Evolutionary conservation across 225 moss, liverwort and hornwort genomes (phyloP).

Genomic region (Marchantia paleacea): DNA sequence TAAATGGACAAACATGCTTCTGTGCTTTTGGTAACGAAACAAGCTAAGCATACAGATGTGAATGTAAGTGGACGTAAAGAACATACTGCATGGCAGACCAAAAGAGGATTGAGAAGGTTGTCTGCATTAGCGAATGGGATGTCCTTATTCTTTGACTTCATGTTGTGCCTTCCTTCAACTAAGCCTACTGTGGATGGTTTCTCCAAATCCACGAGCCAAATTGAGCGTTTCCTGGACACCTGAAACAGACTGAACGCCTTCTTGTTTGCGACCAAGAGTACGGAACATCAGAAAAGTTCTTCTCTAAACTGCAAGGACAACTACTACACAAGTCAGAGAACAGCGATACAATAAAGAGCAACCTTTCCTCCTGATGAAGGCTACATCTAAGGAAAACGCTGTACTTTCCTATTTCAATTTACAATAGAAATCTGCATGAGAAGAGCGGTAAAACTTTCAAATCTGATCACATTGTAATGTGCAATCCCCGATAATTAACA

Average conservation of each 20-base stretch:
- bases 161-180: neutral
- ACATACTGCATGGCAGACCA: constrained; percentile 9
- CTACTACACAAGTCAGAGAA: no score
- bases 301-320: no score
- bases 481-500: no score
- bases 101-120: neutral
- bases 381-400: no score
- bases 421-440: no score
- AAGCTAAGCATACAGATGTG: neutral
- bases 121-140: neutral
- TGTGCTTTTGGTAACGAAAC: neutral
- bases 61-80: neutral
- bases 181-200: neutral
- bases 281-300: neutral
- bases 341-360: no score
- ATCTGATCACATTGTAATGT: no score
- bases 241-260: neutral
- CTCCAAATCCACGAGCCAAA: neutral
- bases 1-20: no score
- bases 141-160: neutral
- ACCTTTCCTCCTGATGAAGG: no score
- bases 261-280: neutral
- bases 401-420: no score
- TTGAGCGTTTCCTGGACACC: neutral
- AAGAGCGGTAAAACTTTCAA: no score